These are phyloP conservation scores for Boletus vermiculosoides DNA, from an alignment of 768 basidiomycete species.

Conservation along the genomic window DNA sequence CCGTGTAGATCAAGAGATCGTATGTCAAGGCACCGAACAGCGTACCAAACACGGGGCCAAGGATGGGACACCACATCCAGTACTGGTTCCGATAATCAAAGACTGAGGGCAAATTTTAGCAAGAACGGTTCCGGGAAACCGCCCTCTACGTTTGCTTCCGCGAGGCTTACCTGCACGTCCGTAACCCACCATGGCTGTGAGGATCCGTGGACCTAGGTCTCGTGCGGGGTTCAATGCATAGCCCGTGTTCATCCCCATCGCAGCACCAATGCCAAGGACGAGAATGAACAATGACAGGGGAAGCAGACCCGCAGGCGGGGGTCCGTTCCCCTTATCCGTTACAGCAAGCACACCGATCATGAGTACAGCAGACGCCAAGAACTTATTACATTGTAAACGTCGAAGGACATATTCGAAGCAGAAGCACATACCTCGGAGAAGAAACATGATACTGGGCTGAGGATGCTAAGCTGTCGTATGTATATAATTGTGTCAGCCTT, in stretches of 20 bases:
- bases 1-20: constrained; percentile 53
- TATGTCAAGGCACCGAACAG: constrained; percentile 53
- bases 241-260: constrained; percentile 61
- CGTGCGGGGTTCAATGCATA: constrained; percentile 66
- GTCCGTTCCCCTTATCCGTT: constrained; percentile 49
- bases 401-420: too few relatives aligned
- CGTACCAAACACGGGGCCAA: constrained; percentile 55
- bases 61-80: constrained; percentile 65
- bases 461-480: constrained; percentile 32
- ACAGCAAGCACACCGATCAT: constrained; percentile 51
- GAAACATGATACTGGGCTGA: constrained; percentile 41
- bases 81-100: constrained; percentile 48
- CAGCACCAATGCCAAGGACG: constrained; percentile 52
- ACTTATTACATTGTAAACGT: constrained; percentile 31
- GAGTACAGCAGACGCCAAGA: constrained; percentile 52
- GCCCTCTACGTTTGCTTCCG: constrained; percentile 34
- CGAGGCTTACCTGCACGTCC: constrained; percentile 33
- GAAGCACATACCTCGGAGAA: constrained; percentile 38
- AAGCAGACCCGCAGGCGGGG: constrained; percentile 48
- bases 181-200: constrained; percentile 67
- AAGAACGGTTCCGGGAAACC: not conserved
- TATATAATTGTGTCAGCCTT: not conserved
- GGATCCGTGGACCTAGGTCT: constrained; percentile 59
- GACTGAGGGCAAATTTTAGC: constrained; percentile 5
- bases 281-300: constrained; percentile 54